A percentile compares a stretch with the other conserved stretches of the same genome.
Evolutionary conservation across 1,139 yeast genomes (phyloP).

Genomic region (Magnusiomyces suaveolens): DNA sequence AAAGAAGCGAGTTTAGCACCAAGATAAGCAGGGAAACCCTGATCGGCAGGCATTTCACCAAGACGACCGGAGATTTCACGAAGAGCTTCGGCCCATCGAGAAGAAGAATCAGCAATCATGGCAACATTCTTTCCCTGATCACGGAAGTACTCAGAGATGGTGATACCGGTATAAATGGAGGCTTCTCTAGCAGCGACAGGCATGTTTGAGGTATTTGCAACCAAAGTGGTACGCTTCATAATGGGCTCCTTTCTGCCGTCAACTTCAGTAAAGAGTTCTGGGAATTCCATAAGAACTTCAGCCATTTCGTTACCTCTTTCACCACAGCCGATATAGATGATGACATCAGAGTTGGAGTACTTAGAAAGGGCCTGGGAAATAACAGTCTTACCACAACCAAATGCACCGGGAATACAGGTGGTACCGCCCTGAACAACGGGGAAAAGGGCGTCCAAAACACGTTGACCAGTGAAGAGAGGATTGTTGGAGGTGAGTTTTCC

Average conservation of each 20-base stretch:
- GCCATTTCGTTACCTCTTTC: conserved; percentile 99
- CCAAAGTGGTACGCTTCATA: conserved; percentile 98
- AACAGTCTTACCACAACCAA: conserved; percentile 98
- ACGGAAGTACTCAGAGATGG: conserved; percentile 97
- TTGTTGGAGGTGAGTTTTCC: conserved; percentile 86
- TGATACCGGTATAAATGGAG: conserved; percentile 96
- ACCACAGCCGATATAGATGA: conserved; percentile 90
- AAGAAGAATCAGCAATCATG: conserved; percentile 98
- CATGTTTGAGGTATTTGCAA: conserved; percentile 98
- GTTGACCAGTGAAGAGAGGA: conserved; percentile 95
- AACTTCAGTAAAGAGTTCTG: conserved; percentile 84
- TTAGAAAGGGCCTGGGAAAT: conserved; percentile 95
- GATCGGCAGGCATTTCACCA: conserved; percentile 99
- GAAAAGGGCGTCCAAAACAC: conserved; percentile 93
- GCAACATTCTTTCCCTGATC: conserved; percentile 98
- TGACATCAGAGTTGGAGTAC: conserved; percentile 92
- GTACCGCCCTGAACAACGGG: conserved; percentile 99
- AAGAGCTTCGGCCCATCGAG: conserved; percentile 99
- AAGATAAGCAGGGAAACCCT: conserved; percentile 99
- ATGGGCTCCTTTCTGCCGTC: conserved; percentile 94
- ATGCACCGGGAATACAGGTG: conserved; percentile 99
- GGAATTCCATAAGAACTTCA: conserved; percentile 98
- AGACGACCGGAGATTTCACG: conserved; percentile 99
- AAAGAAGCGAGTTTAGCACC: conserved; percentile 98
- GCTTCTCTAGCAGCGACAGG: conserved; percentile 99